Conservation (phyloP, 495 filamentous ascomycete genomes). For the Aspergillus asperescens region DNA sequence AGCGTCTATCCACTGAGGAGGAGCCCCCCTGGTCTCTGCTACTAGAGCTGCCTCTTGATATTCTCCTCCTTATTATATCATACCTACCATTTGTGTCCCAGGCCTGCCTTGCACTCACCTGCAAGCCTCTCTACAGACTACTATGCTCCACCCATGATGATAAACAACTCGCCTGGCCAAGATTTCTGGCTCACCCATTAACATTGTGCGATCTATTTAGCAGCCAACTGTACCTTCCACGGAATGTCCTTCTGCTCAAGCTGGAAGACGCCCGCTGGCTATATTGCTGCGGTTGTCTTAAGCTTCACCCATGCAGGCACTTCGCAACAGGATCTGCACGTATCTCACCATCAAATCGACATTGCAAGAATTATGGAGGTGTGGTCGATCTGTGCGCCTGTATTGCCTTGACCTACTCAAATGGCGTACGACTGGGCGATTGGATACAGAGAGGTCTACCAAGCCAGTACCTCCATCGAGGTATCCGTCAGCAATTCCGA, state of each 20-base stretch:
- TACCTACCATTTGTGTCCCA: constrained; percentile 5
- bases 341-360: no score
- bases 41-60: constrained; percentile 10
- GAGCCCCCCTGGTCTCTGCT: not conserved
- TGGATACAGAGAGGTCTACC: constrained; percentile 1
- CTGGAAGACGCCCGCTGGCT: constrained; percentile 9
- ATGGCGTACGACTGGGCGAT: not conserved
- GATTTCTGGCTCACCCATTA: not conserved
- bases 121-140: constrained; percentile 10
- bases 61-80: constrained; percentile 6
- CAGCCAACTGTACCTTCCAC: not conserved
- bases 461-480: not conserved
- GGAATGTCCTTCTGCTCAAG: constrained; percentile 9
- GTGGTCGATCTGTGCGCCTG: constrained; percentile 28
- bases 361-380: not conserved
- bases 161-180: constrained; percentile 10
- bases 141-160: not conserved
- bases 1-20: not conserved
- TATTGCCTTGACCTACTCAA: constrained; percentile 7
- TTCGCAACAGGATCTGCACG: not conserved
- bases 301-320: constrained; percentile 5
- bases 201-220: not conserved
- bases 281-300: constrained; percentile 10
- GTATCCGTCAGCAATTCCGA: not conserved
- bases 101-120: constrained; percentile 15